Percentiles rank a stretch among this genome's conserved stretches.
phyloP scores from a whole-genome alignment of 2,329 filamentous ascomycete species.

The Neopestalotiopsis rosae region DNA sequence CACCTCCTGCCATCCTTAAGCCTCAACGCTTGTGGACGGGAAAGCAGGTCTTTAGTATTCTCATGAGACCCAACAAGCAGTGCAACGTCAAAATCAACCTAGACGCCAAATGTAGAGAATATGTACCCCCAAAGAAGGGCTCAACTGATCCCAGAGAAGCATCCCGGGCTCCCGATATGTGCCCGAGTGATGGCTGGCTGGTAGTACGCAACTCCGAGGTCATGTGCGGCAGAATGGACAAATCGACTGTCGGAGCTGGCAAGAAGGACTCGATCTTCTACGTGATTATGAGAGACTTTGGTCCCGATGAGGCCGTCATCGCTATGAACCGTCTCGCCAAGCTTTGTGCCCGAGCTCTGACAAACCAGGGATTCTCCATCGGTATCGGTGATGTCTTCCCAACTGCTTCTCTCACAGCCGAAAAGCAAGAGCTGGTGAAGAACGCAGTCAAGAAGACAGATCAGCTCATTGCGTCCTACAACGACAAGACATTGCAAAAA shows the following conservation, averaged over 20 bases:
- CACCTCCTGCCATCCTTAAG: slow-evolving; percentile 84
- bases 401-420: slow-evolving; percentile 68
- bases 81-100: slow-evolving; percentile 87
- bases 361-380: slow-evolving; percentile 93
- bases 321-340: slow-evolving; percentile 95
- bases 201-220: slow-evolving; percentile 96
- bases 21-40: slow-evolving; percentile 92
- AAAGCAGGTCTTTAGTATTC: slow-evolving; percentile 92
- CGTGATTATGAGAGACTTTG: slow-evolving; percentile 93
- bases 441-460: slow-evolving; percentile 83
- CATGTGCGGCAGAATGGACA: slow-evolving; percentile 98
- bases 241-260: slow-evolving; percentile 92
- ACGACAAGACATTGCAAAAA: slow-evolving; percentile 81
- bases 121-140: slow-evolving; percentile 52
- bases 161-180: slow-evolving; percentile 67
- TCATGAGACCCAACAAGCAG: slow-evolving; percentile 88
- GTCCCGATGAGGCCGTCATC: slow-evolving; percentile 83
- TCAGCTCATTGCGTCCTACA: slow-evolving; percentile 80
- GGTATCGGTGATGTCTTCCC: slow-evolving; percentile 95
- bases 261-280: slow-evolving; percentile 99
- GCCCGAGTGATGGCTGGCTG: slow-evolving; percentile 87
- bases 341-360: slow-evolving; percentile 85
- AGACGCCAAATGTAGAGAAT: slow-evolving; percentile 90
- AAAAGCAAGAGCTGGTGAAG: slow-evolving; percentile 78
- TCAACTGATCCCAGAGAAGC: slow-evolving; percentile 54